Percentiles rank a stretch among this genome's conserved stretches.
phyloP scores from a whole-genome alignment of 2,329 filamentous ascomycete species.

The Acrocalymma vagum region DNA sequence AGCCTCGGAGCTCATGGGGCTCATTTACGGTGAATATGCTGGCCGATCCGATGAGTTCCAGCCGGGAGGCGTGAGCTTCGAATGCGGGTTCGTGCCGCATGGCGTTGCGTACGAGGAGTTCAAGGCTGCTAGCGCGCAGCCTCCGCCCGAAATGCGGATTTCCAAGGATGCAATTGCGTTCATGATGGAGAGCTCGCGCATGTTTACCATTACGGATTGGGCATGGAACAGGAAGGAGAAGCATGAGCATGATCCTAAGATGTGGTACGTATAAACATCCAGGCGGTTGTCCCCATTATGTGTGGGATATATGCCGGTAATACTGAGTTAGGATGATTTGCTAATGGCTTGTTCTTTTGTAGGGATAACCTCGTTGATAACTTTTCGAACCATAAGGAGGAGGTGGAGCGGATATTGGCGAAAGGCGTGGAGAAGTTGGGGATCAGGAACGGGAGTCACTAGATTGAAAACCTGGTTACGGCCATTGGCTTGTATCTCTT shows the following conservation, averaged over 20 bases:
- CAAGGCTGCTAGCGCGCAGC: conserved; percentile 63
- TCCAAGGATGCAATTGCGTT: conserved; percentile 67
- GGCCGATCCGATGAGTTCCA: conserved; percentile 62
- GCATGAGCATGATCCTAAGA: conserved; percentile 55
- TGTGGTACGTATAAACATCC: conserved; percentile 52
- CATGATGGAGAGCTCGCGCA: conserved; percentile 65
- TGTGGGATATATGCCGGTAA: no score
- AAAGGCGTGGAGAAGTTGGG: conserved; percentile 38
- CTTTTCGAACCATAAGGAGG: conserved; percentile 57
- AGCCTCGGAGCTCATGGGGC: conserved; percentile 72
- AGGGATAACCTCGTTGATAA: conserved; percentile 62
- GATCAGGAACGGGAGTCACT: conserved; percentile 6
- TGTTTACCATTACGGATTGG: conserved; percentile 47
- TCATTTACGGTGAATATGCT: conserved; percentile 68
- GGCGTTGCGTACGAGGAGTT: conserved; percentile 66
- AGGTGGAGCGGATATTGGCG: conserved; percentile 56
- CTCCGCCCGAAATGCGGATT: conserved; percentile 46
- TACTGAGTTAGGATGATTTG: background rate
- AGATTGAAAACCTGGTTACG: no score
- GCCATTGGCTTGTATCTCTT: no score
- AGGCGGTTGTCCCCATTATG: no score
- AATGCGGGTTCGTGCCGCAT: conserved; percentile 76
- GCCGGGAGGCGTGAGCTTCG: conserved; percentile 68
- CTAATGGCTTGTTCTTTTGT: conserved; percentile 13
- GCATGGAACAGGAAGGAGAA: conserved; percentile 51